These are phyloP conservation scores for Claviceps pazoutovae DNA, from an alignment of 2,329 filamentous ascomycete species.

Conservation along the genomic window DNA sequence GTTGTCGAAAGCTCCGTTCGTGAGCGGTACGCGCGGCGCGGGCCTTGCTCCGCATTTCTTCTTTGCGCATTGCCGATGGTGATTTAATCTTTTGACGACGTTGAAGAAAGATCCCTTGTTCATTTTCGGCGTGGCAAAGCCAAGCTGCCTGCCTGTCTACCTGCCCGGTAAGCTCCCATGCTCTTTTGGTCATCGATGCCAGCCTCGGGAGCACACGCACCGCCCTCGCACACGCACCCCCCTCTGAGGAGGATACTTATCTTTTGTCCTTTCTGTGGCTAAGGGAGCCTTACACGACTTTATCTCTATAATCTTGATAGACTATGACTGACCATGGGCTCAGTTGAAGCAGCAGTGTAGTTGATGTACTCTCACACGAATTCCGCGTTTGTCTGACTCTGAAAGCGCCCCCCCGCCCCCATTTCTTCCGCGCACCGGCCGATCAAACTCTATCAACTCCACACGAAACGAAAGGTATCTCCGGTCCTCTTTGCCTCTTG, in stretches of 20 bases:
- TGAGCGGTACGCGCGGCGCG: conserved; percentile 18
- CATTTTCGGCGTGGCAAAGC: conserved; percentile 7
- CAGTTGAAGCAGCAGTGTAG: neutral
- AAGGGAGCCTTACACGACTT: conserved; percentile 1
- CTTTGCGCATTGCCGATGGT: conserved; percentile 5
- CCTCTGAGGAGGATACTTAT: neutral
- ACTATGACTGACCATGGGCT: conserved; percentile 10
- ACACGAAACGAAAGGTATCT: neutral
- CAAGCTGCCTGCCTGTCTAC: neutral
- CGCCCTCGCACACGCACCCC: neutral
- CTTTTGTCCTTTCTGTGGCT: neutral
- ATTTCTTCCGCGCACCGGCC: neutral
- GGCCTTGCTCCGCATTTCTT: conserved; percentile 6
- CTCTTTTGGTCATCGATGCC: conserved; percentile 1
- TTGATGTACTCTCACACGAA: neutral
- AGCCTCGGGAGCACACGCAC: neutral
- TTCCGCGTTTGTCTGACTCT: neutral
- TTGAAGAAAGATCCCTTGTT: neutral
- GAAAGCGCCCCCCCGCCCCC: neutral
- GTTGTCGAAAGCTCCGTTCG: conserved; percentile 8
- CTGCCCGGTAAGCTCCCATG: conserved; percentile 7
- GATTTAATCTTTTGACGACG: conserved; percentile 6
- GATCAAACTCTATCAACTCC: neutral
- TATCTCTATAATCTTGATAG: neutral
- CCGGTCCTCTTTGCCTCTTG: neutral